A percentile compares a stretch with the other conserved stretches of the same genome.
Evolutionary conservation across 345 rosid species (phyloP).

Genomic region (Arabidopsis arenosa): DNA sequence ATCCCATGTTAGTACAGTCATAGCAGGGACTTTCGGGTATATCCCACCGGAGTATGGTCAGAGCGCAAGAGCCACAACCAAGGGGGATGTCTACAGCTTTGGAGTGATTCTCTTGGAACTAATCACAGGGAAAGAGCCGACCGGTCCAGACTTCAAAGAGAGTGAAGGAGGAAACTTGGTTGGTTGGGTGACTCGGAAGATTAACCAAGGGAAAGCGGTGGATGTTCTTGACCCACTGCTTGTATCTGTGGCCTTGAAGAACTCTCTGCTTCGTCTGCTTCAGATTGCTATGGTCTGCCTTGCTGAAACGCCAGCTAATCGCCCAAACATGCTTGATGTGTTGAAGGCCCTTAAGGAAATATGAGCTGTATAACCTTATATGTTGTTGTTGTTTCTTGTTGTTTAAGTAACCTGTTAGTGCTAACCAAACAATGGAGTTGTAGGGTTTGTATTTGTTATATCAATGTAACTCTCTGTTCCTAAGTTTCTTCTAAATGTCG

Average conservation of each 20-base stretch:
- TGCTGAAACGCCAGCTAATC: slow-evolving; percentile 68
- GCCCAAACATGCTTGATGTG: slow-evolving; percentile 79
- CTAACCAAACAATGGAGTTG: slow-evolving; percentile 16
- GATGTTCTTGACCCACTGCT: slow-evolving; percentile 75
- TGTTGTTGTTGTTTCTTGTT: slow-evolving; percentile 13
- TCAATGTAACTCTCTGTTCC: background rate
- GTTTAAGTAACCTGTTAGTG: slow-evolving; percentile 13
- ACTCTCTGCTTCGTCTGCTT: slow-evolving; percentile 68
- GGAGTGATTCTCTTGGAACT: slow-evolving; percentile 89
- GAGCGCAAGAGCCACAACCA: slow-evolving; percentile 73
- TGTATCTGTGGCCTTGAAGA: slow-evolving; percentile 53
- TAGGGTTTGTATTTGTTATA: slow-evolving; percentile 30
- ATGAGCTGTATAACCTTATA: slow-evolving; percentile 13
- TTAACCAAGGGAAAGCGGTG: slow-evolving; percentile 60
- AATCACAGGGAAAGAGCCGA: slow-evolving; percentile 91
- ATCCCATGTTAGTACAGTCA: slow-evolving; percentile 86
- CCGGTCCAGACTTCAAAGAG: slow-evolving; percentile 92
- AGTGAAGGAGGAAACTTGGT: slow-evolving; percentile 93
- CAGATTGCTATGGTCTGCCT: slow-evolving; percentile 69
- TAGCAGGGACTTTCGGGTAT: slow-evolving; percentile 87
- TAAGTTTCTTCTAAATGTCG: background rate
- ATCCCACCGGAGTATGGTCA: slow-evolving; percentile 97
- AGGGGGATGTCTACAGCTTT: slow-evolving; percentile 91
- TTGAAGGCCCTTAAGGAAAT: slow-evolving; percentile 62
- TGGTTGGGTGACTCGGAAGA: slow-evolving; percentile 83